Conservation (phyloP, 192 early-diverging fungal species). For the Coemansia sp. region DNA sequence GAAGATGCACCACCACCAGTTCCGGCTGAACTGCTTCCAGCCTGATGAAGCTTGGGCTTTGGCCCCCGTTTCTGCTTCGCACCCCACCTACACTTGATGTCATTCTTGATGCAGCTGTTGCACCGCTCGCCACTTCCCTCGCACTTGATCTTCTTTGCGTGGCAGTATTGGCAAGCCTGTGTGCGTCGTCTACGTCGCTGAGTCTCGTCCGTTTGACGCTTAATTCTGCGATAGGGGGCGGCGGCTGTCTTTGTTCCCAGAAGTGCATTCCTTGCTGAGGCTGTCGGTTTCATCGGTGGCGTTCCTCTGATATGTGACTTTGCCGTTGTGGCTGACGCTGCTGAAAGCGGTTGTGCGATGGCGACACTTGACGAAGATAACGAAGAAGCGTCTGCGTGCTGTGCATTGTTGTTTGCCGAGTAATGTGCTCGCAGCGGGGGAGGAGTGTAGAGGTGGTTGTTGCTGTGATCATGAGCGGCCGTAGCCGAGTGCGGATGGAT, state of each 20-base stretch:
- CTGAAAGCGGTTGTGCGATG: not conserved
- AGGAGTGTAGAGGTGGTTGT: not conserved
- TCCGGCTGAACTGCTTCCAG: not conserved
- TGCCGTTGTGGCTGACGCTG: not conserved
- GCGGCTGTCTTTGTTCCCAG: conserved; percentile 4
- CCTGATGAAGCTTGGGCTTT: conserved; percentile 35
- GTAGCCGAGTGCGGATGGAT: conserved; percentile 10
- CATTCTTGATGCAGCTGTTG: conserved; percentile 54
- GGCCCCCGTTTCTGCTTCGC: conserved; percentile 54
- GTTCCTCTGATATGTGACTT: not conserved
- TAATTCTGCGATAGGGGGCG: not conserved
- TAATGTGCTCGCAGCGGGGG: not conserved
- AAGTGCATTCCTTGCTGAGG: not conserved
- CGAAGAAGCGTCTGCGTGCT: not conserved
- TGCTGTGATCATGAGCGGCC: not conserved
- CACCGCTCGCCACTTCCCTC: conserved; percentile 49
- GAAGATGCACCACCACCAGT: not conserved
- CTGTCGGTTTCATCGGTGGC: not conserved
- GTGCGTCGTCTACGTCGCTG: conserved; percentile 45
- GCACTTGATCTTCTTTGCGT: conserved; percentile 55
- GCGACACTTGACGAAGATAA: not conserved
- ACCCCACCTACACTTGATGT: conserved; percentile 51
- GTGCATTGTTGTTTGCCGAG: not conserved
- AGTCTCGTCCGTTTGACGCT: conserved; percentile 4
- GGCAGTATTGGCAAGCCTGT: conserved; percentile 57